These are phyloP conservation scores for Cladobotryum protrusum DNA, from an alignment of 2,329 filamentous ascomycete species.

Conservation along the genomic window DNA sequence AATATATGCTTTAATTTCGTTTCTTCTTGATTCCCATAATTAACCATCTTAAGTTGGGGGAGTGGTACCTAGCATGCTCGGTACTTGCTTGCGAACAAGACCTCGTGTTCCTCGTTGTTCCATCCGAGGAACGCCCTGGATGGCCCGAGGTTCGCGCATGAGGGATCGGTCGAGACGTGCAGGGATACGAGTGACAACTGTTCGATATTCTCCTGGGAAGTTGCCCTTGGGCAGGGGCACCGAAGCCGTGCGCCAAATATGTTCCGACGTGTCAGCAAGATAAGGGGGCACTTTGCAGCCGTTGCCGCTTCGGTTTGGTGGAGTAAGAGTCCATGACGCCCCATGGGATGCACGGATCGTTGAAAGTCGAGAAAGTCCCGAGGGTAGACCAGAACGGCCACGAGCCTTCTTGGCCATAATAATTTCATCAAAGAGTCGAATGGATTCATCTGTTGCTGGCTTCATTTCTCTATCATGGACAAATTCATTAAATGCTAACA, in stretches of 20 bases:
- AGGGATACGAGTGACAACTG: constrained; percentile 60
- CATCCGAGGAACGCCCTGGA: constrained; percentile 74
- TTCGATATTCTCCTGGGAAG: constrained; percentile 57
- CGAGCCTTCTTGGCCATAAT: constrained; percentile 69
- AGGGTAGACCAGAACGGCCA: constrained; percentile 59
- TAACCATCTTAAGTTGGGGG: constrained; percentile 28
- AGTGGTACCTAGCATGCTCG: constrained; percentile 40
- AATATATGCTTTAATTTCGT: not conserved
- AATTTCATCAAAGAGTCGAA: constrained; percentile 78
- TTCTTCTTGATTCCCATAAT: constrained; percentile 1
- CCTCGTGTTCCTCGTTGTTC: constrained; percentile 46
- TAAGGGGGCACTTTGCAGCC: constrained; percentile 49
- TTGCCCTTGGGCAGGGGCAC: constrained; percentile 55
- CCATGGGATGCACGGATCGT: constrained; percentile 53
- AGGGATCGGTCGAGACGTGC: constrained; percentile 76
- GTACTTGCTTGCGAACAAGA: constrained; percentile 51
- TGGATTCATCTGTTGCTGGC: constrained; percentile 53
- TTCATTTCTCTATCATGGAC: constrained; percentile 72
- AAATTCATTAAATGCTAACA: constrained; percentile 65
- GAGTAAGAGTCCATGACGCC: constrained; percentile 32
- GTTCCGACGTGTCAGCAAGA: constrained; percentile 66
- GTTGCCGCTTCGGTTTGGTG: constrained; percentile 27
- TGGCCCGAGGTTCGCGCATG: constrained; percentile 87
- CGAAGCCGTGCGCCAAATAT: constrained; percentile 68
- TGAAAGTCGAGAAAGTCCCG: constrained; percentile 56